These are phyloP conservation scores for Elaeis oleifera DNA, from an alignment of 202 grass and related monocot genomes.

Conservation along the genomic window DNA sequence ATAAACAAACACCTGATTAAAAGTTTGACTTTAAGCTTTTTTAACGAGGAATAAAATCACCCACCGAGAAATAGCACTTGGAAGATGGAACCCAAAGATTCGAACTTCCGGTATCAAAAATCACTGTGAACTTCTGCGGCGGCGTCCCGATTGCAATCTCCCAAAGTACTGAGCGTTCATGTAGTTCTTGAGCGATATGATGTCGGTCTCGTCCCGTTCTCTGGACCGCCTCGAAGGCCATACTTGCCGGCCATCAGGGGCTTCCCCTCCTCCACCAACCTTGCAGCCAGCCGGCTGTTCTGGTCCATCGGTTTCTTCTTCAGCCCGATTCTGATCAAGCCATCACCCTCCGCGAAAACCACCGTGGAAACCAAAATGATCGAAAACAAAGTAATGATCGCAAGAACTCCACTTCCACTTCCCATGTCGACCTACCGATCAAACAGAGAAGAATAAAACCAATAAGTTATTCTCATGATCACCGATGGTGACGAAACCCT, in stretches of 20 bases:
- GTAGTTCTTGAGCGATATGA: constrained; percentile 80
- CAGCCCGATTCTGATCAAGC: constrained; percentile 54
- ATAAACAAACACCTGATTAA: neutral
- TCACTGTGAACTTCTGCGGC: constrained; percentile 79
- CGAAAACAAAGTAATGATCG: constrained; percentile 31
- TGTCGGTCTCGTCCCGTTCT: constrained; percentile 37
- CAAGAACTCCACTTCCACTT: constrained; percentile 11
- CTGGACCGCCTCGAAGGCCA: constrained; percentile 24
- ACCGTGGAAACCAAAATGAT: constrained; percentile 43
- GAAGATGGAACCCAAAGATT: constrained; percentile 91
- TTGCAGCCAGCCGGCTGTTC: constrained; percentile 31
- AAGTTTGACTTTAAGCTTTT: neutral
- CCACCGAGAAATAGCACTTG: constrained; percentile 85
- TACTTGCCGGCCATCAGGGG: constrained; percentile 18
- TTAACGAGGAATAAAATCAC: neutral
- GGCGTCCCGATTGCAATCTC: constrained; percentile 75
- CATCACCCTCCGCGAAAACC: constrained; percentile 33
- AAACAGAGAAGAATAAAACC: no score
- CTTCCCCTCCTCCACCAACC: constrained; percentile 25
- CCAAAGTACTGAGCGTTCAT: constrained; percentile 96
- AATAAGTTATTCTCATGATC: no score
- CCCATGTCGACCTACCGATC: constrained; percentile 24
- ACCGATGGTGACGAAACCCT: no score
- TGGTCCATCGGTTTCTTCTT: constrained; percentile 53
- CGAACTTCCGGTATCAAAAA: constrained; percentile 91